Evolutionary conservation across 2,329 filamentous ascomycete genomes (phyloP).

Genomic region (Rhytidhysteron rufulum): DNA sequence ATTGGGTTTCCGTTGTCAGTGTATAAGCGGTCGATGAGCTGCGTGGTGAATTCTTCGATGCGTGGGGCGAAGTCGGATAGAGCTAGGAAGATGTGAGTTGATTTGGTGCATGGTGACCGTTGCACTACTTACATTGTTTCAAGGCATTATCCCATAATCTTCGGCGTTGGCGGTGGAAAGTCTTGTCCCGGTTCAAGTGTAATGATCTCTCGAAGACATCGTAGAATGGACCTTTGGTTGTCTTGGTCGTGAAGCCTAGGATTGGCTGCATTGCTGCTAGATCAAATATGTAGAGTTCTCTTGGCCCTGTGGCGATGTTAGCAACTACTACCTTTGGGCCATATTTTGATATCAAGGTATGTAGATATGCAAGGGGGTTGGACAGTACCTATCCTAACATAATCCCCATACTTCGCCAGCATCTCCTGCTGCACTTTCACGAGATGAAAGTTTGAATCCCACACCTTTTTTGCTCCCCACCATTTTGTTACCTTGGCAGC

Average conservation of each 20-base stretch:
- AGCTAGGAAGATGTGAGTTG: not conserved
- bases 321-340: not conserved
- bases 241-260: not conserved
- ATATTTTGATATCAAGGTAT: not conserved
- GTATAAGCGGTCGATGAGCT: no score
- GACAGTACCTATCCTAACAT: constrained; percentile 4
- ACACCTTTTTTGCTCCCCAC: not conserved
- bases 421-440: not conserved
- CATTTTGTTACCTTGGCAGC: constrained; percentile 4
- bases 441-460: not conserved
- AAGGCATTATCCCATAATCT: not conserved
- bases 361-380: not conserved
- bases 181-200: not conserved
- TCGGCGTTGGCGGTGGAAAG: not conserved
- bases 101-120: no score
- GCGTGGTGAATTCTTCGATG: not conserved
- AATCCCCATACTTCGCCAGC: constrained; percentile 6
- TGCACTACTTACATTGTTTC: not conserved
- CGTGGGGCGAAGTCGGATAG: not conserved
- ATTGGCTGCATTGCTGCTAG: not conserved
- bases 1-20: constrained; percentile 28
- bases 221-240: constrained; percentile 1
- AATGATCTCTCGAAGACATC: not conserved
- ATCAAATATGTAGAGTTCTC: not conserved
- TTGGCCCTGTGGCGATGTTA: not conserved